Percentiles rank a stretch among this genome's conserved stretches.
Evolutionary conservation across 495 filamentous ascomycete genomes (phyloP).

Genomic region (Neurospora sp.): DNA sequence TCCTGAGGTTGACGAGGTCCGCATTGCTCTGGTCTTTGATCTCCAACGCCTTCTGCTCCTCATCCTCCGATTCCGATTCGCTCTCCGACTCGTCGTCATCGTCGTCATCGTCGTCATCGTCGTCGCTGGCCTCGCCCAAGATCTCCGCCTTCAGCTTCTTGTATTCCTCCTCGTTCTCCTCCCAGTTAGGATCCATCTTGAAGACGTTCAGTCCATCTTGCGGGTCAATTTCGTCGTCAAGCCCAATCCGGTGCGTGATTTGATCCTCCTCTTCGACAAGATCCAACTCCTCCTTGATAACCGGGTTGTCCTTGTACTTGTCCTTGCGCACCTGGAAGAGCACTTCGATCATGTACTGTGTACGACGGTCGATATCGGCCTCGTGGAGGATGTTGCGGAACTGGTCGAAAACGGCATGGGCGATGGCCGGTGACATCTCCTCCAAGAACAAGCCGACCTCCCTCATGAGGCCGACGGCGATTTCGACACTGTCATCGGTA

Average conservation of each 20-base stretch:
- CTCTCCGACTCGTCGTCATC: slow-evolving; percentile 62
- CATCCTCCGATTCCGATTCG: slow-evolving; percentile 70
- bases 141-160: slow-evolving; percentile 85
- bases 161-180: slow-evolving; percentile 86
- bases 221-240: slow-evolving; percentile 74
- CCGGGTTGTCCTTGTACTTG: slow-evolving; percentile 86
- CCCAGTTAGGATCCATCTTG: slow-evolving; percentile 83
- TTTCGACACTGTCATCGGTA: slow-evolving; percentile 96
- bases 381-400: slow-evolving; percentile 93
- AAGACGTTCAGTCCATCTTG: slow-evolving; percentile 89
- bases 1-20: slow-evolving; percentile 82
- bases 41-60: slow-evolving; percentile 62
- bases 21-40: slow-evolving; percentile 98
- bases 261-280: slow-evolving; percentile 95
- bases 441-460: slow-evolving; percentile 91
- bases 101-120: slow-evolving; percentile 59
- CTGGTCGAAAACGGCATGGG: slow-evolving; percentile 85
- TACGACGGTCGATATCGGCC: slow-evolving; percentile 88
- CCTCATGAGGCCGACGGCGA: slow-evolving; percentile 81
- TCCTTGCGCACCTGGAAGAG: slow-evolving; percentile 95
- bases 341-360: slow-evolving; percentile 98
- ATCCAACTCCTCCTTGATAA: slow-evolving; percentile 87
- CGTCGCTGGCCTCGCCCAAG: slow-evolving; percentile 78
- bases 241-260: slow-evolving; percentile 71
- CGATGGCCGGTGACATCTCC: slow-evolving; percentile 81